Percentiles rank a stretch among this genome's conserved stretches.
Conservation (phyloP, 2,329 filamentous ascomycete genomes). For the Paradendryphiella salina region DNA sequence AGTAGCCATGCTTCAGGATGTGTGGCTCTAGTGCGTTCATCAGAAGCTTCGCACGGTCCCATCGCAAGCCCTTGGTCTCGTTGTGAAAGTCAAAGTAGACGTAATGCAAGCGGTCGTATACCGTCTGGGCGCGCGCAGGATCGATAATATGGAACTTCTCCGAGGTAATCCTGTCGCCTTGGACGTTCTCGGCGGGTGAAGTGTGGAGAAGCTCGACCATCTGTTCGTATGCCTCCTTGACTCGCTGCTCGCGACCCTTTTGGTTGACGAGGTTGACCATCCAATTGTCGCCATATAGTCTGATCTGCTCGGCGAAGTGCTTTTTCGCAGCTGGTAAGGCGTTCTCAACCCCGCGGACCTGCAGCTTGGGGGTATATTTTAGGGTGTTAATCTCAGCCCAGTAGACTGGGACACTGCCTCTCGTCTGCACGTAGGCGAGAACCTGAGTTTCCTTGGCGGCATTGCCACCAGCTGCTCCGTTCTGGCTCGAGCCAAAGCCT, state of each 20-base stretch:
- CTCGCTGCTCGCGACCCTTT: conserved; percentile 82
- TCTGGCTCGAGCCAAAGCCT: conserved; percentile 78
- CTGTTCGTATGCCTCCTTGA: conserved; percentile 94
- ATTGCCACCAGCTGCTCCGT: conserved; percentile 60
- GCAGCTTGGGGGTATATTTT: conserved; percentile 86
- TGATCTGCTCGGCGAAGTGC: conserved; percentile 93
- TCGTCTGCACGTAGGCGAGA: conserved; percentile 91
- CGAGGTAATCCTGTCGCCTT: conserved; percentile 66
- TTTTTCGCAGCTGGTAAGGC: conserved; percentile 76
- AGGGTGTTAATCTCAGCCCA: conserved; percentile 97
- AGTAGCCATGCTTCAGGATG: conserved; percentile 81
- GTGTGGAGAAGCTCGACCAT: conserved; percentile 77
- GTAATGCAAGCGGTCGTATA: conserved; percentile 87
- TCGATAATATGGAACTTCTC: conserved; percentile 86
- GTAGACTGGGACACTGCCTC: conserved; percentile 92
- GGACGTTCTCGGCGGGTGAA: conserved; percentile 65
- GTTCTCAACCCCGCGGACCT: conserved; percentile 81
- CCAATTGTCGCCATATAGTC: conserved; percentile 93
- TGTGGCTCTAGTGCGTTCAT: conserved; percentile 79
- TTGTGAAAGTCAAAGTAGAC: conserved; percentile 98
- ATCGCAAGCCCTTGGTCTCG: conserved; percentile 92
- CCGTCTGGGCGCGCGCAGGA: conserved; percentile 59
- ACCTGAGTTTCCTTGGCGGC: conserved; percentile 79
- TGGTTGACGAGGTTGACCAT: conserved; percentile 97
- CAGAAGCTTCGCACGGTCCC: conserved; percentile 87